Base-by-base conservation (phyloP, 495 filamentous ascomycete species). In the Tetracladium marchalianum region DNA sequence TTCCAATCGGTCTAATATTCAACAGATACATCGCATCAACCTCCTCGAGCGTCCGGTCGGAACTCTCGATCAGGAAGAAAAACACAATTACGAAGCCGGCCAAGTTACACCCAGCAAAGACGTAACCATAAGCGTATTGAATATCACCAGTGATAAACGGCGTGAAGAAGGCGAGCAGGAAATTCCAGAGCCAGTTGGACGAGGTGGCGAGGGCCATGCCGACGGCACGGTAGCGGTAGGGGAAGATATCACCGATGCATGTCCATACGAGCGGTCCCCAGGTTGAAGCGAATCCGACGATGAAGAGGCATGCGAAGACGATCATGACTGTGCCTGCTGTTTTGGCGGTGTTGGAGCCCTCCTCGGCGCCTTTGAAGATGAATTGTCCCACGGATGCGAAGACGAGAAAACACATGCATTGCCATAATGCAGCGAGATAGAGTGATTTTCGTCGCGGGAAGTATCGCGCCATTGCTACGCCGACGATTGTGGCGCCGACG, bases 181-280 rank as follows among this genome's bases (percentile, higher is more conserved):
- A 33, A 63, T 93, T 95, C 82, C 81, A 92, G 45, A 80, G 75
- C 88, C 88, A 95, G 69, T 93, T 95, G 44, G 78, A 74, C 5
- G 82, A 79, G 0, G 88, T 92, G 12, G 83, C 82, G 13, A 89
- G 58, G 31, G 80, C 84, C 73, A 89, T 88, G 53, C 75, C 80
- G 27, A 77, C 74, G 15, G 83, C 84, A 36, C 86, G 78, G 62
- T 88, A 86, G 39, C 79, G 72, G 46, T 78, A 72, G 16, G 88
- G 87, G 62, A 87, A 94, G 56, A 92, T 76, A 66, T 95, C 87
- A 42, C 80, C 81, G 39, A 82, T 79, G 44, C 86, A 78, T 19
- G 80, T 73, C 87, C 87, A 93, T 35, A 90, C 74, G 22, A 90
- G 81, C 10, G 87, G 88, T 41, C 85, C 87, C 88, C 87, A 93